Evolutionary conservation across 768 basidiomycete species (phyloP).

Genomic region (Boletus reticulatus): DNA sequence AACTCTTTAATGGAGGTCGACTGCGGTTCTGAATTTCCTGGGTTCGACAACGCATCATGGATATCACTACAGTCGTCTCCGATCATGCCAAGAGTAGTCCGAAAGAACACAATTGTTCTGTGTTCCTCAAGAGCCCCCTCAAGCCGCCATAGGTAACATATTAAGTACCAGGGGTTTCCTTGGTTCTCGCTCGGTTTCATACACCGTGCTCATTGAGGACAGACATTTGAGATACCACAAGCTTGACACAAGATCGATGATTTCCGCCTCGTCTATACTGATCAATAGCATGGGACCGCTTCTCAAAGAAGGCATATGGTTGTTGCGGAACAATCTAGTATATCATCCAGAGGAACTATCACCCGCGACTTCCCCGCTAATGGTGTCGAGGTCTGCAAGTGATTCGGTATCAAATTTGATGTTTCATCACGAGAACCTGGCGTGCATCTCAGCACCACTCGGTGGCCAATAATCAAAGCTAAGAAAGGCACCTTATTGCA

Average conservation of each 20-base stretch:
- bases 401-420: neutral
- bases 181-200: neutral
- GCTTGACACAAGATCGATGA: neutral
- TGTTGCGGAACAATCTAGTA: neutral
- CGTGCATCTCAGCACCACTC: neutral
- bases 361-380: neutral
- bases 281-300: neutral
- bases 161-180: no score
- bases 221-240: neutral
- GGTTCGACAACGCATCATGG: no score
- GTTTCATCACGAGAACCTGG: neutral
- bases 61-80: no score
- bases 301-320: neutral
- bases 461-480: neutral
- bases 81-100: no score
- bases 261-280: no score
- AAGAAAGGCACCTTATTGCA: neutral
- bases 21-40: no score
- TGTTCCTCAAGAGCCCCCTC: no score
- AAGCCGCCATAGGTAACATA: no score
- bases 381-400: neutral
- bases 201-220: neutral
- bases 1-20: no score
- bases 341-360: neutral
- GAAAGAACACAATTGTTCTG: no score